Evolutionary conservation across 106 monocot species (phyloP), one percentile per base, ranked within the genome.

Genomic region (Dioscorea alata): DNA sequence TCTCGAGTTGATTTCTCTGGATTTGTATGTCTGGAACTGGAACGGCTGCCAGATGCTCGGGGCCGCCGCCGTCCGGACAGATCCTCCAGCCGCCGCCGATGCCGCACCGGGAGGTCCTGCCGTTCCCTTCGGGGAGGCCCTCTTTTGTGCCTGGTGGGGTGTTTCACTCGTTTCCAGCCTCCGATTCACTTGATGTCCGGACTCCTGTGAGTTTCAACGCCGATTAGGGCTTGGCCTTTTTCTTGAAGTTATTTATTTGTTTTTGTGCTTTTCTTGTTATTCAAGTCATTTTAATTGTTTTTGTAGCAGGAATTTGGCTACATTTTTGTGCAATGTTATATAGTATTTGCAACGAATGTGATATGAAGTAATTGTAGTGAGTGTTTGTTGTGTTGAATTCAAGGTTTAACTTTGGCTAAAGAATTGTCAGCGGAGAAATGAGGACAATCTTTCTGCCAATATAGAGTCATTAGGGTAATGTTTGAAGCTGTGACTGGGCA

Each of bases 81-180:
- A 33, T 48, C 21, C 49, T 66, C 21, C 65, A n/a, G 21, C n/a
- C 65, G 48, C 42, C 49, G 49, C 48, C 42, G 42, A 42, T 42
- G 42, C 42, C 42, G 10, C 0, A 18, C 19, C 48, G 48, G n/a
- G 48, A 49, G 28, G 28, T 3, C 49, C 48, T 19, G 2, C 65
- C 65, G 34, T 49, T 66, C 12, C 48, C 64, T 14, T 64, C 49
- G 21, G 12, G 48, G 65, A 66, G 48, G 65, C 65, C 35, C 12
- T 48, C 65, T 14, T 66, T 66, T 19, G 65, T 8, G 19, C 5
- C 48, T 48, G 48, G 8, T 66, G 49, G 33, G 34, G 49, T 5
- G 17, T 10, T 48, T n/a, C 49, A 35, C 15, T 17, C 65, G 48
- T 12, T 49, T 66, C 22, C 20, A 8, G 65, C 65, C 35, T 8